Evolutionary conservation across 352 stramenopile genomes (phyloP).

Genomic region (Phytophthora citricola): DNA sequence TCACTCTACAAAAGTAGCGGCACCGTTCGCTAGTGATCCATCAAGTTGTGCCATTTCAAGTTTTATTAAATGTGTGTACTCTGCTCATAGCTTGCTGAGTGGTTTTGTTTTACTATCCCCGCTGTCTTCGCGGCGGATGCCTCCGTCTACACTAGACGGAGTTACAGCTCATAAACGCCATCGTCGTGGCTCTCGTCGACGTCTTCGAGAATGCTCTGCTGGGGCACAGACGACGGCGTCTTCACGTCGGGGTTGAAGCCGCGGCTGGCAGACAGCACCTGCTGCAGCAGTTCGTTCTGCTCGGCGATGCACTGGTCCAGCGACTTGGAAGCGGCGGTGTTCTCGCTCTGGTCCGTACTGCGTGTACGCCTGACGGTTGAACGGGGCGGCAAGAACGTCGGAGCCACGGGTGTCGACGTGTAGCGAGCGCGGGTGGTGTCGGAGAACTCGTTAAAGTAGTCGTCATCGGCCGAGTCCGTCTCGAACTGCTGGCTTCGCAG

Average conservation of each 20-base stretch:
- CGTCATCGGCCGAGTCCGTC: conserved; percentile 15
- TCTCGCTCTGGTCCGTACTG: conserved; percentile 35
- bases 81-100: conserved; percentile 21
- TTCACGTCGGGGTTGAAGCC: conserved; percentile 26
- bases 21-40: not conserved
- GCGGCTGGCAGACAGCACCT: conserved; percentile 43
- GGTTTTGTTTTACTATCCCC: conserved; percentile 24
- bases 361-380: conserved; percentile 30
- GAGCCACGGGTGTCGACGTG: conserved; percentile 36
- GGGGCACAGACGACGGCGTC: conserved; percentile 13
- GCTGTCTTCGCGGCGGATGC: conserved; percentile 27
- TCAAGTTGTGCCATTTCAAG: not conserved
- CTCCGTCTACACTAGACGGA: conserved; percentile 7
- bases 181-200: conserved; percentile 32
- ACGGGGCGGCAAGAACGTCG: conserved; percentile 14
- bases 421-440: conserved; percentile 31
- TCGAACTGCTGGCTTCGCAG: conserved; percentile 33
- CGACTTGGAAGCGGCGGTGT: conserved; percentile 26
- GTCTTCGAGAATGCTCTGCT: conserved; percentile 31
- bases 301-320: conserved; percentile 49
- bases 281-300: conserved; percentile 48
- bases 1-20: too few species aligned
- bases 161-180: conserved; percentile 42
- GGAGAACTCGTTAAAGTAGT: conserved; percentile 28
- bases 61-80: conserved; percentile 17